phyloP scores from a whole-genome alignment of 805 yeast genomes.

The Allodekkera sacchari region DNA sequence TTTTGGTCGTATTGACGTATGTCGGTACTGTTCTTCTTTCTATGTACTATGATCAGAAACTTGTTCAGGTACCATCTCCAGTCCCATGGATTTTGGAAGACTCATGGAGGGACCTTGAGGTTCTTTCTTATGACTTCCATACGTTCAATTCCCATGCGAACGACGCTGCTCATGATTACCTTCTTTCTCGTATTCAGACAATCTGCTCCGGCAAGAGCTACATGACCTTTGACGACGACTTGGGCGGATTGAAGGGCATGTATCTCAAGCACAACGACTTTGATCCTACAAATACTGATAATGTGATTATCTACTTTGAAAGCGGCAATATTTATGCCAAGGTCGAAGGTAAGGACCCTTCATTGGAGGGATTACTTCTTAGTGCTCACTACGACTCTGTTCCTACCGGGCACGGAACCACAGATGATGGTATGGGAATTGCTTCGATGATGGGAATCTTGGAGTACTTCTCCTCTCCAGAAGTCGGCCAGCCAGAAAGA shows the following conservation, averaged over 20 bases:
- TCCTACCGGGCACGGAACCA: constrained; percentile 78
- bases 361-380: constrained; percentile 58
- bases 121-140: constrained; percentile 58
- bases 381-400: constrained; percentile 90
- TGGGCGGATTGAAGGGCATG: constrained; percentile 28
- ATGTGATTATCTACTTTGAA: constrained; percentile 65
- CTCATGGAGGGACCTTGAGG: constrained; percentile 69
- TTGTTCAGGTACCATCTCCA: constrained; percentile 36
- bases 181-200: constrained; percentile 34
- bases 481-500: constrained; percentile 48
- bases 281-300: constrained; percentile 30
- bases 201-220: constrained; percentile 24
- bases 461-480: constrained; percentile 31
- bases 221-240: constrained; percentile 32
- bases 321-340: constrained; percentile 74
- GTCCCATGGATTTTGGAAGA: constrained; percentile 30
- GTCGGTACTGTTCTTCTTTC: constrained; percentile 28
- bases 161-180: constrained; percentile 65
- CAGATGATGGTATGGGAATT: constrained; percentile 89
- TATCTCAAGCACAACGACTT: constrained; percentile 45
- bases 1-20: constrained; percentile 43
- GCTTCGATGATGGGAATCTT: constrained; percentile 72
- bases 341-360: constrained; percentile 52
- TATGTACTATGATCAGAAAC: constrained; percentile 28
- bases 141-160: constrained; percentile 75